phyloP scores from a whole-genome alignment of 768 basidiomycete species.

The Thelephora ganbajun region DNA sequence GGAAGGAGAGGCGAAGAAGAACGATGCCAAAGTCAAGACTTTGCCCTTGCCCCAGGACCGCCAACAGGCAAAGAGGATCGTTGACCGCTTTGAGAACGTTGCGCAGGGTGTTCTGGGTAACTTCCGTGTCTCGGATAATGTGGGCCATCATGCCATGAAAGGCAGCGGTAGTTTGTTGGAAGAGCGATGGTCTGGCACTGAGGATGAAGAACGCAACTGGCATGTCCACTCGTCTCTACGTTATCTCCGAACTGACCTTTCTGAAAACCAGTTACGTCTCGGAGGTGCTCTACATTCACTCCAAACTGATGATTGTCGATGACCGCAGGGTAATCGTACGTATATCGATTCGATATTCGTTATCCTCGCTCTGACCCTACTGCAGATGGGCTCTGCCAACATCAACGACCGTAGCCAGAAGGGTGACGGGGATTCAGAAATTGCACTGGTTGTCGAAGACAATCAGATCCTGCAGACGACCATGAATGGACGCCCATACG shows the following conservation, averaged over 20 bases:
- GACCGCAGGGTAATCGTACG: slow-evolving; percentile 79
- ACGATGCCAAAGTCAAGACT: slow-evolving; percentile 37
- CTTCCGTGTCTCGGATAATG: slow-evolving; percentile 55
- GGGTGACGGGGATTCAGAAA: slow-evolving; percentile 94
- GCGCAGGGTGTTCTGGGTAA: slow-evolving; percentile 43
- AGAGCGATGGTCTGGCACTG: slow-evolving; percentile 76
- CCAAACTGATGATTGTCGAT: slow-evolving; percentile 90
- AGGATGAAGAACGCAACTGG: slow-evolving; percentile 72
- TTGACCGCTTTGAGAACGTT: slow-evolving; percentile 59
- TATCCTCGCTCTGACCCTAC: background rate
- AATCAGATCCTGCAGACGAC: slow-evolving; percentile 53
- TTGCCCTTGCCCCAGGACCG: slow-evolving; percentile 53
- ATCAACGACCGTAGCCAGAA: slow-evolving; percentile 80
- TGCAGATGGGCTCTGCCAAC: slow-evolving; percentile 86
- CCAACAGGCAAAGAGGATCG: slow-evolving; percentile 53
- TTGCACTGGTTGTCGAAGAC: slow-evolving; percentile 87
- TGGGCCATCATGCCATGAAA: slow-evolving; percentile 66
- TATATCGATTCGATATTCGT: slow-evolving; percentile 5
- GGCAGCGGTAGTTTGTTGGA: slow-evolving; percentile 49
- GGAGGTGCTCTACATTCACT: slow-evolving; percentile 75
- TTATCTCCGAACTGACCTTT: slow-evolving; percentile 12
- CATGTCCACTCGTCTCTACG: slow-evolving; percentile 25
- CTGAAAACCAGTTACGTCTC: slow-evolving; percentile 48
- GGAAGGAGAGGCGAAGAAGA: slow-evolving; percentile 30
- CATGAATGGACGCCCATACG: slow-evolving; percentile 69